Base-by-base conservation (phyloP, 192 early-diverging fungal genomes). In the Piromyces finnis region DNA sequence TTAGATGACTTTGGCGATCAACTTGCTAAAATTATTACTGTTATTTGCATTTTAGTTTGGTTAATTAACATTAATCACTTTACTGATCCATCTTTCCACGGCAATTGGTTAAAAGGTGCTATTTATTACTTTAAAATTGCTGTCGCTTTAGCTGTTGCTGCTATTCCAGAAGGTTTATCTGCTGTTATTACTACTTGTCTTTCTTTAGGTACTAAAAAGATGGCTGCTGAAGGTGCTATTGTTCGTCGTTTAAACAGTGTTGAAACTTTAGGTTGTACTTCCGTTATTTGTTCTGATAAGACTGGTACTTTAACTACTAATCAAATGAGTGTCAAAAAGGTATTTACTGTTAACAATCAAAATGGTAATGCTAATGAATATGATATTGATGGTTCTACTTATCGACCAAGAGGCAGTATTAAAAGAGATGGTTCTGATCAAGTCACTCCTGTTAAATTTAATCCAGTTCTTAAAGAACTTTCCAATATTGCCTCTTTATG, bases 51-150 rank as follows among this genome's bases (percentile, higher is more conserved):
- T n/a, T 88, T 99, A 26, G 98, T 98, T 77, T 99, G 97, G 97
- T 80, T 95, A 36, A 95, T 98, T 86, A 99, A 99, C 88, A 93
- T 99, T 81, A 92, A 95, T 51, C 97, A 99, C 85, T 99, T 99
- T 84, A 90, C 86, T 85, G 96, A 99, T 84, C 90, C 92, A 28
- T 85, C 91, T 51, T 93, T 94, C 86, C 89, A 93, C 82, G 95
- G 94, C 29, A 89, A 84, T 36, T 99, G 96, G 97, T 80, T 98
- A 80, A 92, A 93, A 82, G 97, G 98, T 79, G 95, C 96, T 78
- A 87, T 99, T 79, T 98, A 98, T 87, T 98, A 98, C 88, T 99
- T 99, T 87, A 98, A 98, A 87, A 98, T 98, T 77, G 98, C 97
- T 29, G 96, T 99, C 78, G 97, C 98, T 3, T 88, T 99, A 79